Conservation (phyloP, 148 eudicot genomes). For the Hydrangea macrophylla region DNA sequence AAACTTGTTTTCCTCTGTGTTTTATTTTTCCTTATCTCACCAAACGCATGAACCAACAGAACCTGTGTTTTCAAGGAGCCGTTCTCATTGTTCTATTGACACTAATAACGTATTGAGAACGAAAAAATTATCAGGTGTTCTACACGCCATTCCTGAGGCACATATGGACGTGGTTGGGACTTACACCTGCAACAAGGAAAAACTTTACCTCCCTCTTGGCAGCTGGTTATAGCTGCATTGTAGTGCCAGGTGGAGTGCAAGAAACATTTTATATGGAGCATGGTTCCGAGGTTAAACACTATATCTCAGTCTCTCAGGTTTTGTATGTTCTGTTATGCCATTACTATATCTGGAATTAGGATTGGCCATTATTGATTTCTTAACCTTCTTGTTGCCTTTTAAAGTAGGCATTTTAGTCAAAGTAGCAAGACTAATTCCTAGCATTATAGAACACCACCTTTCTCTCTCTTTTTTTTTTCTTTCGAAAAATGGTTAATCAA, state of each 20-base stretch:
- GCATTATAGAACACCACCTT: background rate
- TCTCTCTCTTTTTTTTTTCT: no score
- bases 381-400: no score
- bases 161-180: conserved; percentile 94
- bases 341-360: background rate
- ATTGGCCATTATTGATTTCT: background rate
- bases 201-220: conserved; percentile 60
- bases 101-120: background rate
- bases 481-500: no score
- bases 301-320: conserved; percentile 6
- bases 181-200: conserved; percentile 70
- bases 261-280: conserved; percentile 80
- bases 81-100: conserved; percentile 6
- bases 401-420: no score
- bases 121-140: conserved; percentile 51
- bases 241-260: conserved; percentile 93
- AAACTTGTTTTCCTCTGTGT: no score
- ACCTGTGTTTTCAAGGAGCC: conserved; percentile 7
- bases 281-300: conserved; percentile 60
- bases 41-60: no score
- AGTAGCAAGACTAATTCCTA: background rate
- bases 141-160: conserved; percentile 88
- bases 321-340: background rate
- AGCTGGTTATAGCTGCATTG: conserved; percentile 77
- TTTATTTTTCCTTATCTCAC: no score